A percentile compares a stretch with the other conserved stretches of the same genome.
phyloP scores from a whole-genome alignment of 2,329 filamentous ascomycete species.

The Podosphaera xanthii region DNA sequence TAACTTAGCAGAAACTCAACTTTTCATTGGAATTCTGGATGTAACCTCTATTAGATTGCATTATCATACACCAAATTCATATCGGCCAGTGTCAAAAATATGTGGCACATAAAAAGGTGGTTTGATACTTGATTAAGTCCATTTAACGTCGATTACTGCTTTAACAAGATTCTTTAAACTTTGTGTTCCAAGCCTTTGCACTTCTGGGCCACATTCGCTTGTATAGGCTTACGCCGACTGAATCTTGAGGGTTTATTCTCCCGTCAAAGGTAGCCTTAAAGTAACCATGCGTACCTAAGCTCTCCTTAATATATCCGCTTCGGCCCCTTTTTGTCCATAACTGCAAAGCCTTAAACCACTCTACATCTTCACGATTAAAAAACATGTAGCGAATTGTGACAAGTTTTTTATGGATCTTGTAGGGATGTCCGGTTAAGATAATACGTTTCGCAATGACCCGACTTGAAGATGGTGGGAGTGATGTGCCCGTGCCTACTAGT shows the following conservation, averaged over 20 bases:
- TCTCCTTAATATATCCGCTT: conserved; percentile 81
- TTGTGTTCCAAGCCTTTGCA: conserved; percentile 22
- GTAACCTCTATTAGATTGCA: too few relatives aligned
- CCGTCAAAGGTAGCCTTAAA: conserved; percentile 98
- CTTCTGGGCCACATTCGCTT: conserved; percentile 65
- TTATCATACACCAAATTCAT: too few relatives aligned
- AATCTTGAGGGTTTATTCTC: conserved; percentile 86
- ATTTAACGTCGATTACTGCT: too few relatives aligned
- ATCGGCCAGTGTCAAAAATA: too few relatives aligned
- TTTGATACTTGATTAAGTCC: too few relatives aligned
- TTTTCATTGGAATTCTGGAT: too few relatives aligned
- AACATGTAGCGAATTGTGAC: conserved; percentile 99
- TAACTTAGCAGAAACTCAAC: too few relatives aligned
- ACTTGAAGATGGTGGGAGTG: conserved; percentile 49
- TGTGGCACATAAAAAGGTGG: too few relatives aligned
- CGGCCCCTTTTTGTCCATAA: conserved; percentile 82
- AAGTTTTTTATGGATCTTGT: conserved; percentile 95
- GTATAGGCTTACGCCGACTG: conserved; percentile 73
- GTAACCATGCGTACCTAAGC: conserved; percentile 91
- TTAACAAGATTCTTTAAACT: conserved; percentile 3
- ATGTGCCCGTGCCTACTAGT: conserved; percentile 71
- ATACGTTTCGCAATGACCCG: conserved; percentile 85
- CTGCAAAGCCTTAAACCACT: conserved; percentile 93
- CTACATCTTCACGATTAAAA: conserved; percentile 85
- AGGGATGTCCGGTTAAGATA: conserved; percentile 85